Base-by-base conservation (phyloP, 441 rosid genomes). In the Populus hybrid region DNA sequence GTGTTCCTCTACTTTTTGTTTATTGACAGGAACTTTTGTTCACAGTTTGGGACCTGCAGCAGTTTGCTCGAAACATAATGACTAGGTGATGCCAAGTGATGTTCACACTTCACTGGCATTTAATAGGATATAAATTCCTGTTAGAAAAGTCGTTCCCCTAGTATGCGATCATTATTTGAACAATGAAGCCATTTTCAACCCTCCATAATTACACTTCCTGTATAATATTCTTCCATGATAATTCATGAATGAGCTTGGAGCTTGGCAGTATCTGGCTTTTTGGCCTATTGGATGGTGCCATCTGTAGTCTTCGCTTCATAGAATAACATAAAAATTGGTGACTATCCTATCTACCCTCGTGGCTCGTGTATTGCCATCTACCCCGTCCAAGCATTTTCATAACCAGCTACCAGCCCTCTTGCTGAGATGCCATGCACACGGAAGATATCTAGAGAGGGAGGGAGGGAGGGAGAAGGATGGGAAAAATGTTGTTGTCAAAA, bases 291-390 rank as follows among this genome's bases (percentile, higher is more conserved):
- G 16, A 72, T 3, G 16, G 64, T 53, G 40, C 65, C 74, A 72
- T 29, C 14, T 72, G 9, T 7, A 42, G 53, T 18, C 6, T 29
- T 1, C 4, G 2, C 7, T 9, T 8, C 0, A 20, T 36, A 21
- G 21, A 72, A 28, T 10, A 72, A 53, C 40, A 3, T 64, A 26
- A 28, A 71, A 28, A 24, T 0, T 9, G 35, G 26, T 42, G 29
- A 9, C 53, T 9, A 11, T 2, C 76, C 84, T 71, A 71, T 71
- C 84, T 75, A 70, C 72, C 74, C 86, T 70, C 81, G 80, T 75
- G 81, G 61, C 40, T 7, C 2, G 72, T 21, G 28, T 21, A 10
- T 21, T 40, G 12, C 1, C 45, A 80, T 40, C 84, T 79, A 84
- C 86, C 83, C 11, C 33, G 0, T 16, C 11, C 6, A 12, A 7